Evolutionary conservation across 2,329 filamentous ascomycete genomes (phyloP).

Genomic region (Mollisia scopiformis): DNA sequence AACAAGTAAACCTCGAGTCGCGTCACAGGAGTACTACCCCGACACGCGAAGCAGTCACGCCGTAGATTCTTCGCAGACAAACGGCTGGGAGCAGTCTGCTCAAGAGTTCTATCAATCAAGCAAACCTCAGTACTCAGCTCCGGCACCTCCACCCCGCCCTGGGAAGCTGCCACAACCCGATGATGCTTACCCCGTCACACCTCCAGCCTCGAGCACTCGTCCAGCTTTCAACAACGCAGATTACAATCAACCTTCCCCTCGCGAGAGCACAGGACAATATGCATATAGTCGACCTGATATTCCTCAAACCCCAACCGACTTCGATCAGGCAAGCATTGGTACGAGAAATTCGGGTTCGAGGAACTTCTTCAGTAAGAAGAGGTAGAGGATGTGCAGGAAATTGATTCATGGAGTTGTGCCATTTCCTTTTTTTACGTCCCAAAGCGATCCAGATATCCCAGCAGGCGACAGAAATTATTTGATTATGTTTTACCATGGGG

Average conservation of each 20-base stretch:
- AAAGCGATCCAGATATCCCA: background rate
- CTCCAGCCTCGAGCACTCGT: background rate
- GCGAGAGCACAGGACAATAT: background rate
- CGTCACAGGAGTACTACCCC: slow-evolving; percentile 1
- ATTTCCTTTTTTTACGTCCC: background rate
- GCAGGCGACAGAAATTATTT: background rate
- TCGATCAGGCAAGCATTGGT: background rate
- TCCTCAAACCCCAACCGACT: background rate
- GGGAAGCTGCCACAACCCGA: background rate
- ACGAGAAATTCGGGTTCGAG: background rate
- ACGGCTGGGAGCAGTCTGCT: background rate
- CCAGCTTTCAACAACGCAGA: background rate
- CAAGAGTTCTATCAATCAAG: slow-evolving; percentile 1
- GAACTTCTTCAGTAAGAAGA: background rate
- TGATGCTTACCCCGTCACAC: background rate
- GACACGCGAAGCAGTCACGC: background rate
- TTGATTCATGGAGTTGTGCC: too few relatives aligned
- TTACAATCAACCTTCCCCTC: background rate
- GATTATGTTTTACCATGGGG: background rate
- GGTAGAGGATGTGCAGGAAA: background rate
- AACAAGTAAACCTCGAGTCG: background rate
- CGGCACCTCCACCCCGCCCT: slow-evolving; percentile 5
- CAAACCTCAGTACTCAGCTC: background rate
- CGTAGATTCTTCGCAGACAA: background rate
- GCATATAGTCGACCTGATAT: slow-evolving; percentile 1